Base-by-base conservation (phyloP, 805 yeast genomes). In the Starmerella asiatica region DNA sequence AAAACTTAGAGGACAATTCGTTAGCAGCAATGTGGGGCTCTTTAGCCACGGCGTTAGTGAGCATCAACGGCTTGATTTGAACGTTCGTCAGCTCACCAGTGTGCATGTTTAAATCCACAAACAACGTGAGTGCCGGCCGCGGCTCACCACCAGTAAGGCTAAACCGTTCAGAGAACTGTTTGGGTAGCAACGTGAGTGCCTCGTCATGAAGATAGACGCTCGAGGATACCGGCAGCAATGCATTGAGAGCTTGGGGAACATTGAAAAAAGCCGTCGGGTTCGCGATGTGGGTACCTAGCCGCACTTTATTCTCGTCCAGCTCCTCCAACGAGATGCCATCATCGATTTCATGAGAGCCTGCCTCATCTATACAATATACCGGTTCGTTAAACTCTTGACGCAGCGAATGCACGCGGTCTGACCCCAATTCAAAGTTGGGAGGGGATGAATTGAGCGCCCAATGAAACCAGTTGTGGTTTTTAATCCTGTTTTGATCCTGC, bases 261-360 rank as follows among this genome's bases (percentile, higher is more conserved):
- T 43, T 36, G 41, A 82, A 57, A 46, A 68, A 71, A 0, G 94
- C 77, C 0, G 83, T 66, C 0, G 96, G 96, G 56, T 88, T 85
- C 1, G 97, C 96, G 46, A 88, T 73, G 56, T 80, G 94, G 2
- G 84, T 67, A 23, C 77, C 70, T 4, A 86, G 48, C 12, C 53
- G 53, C 3, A 57, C 55, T 3, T 4, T 12, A 7, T 12, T n/a
- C n/a, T 29, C 3, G 14, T n/a, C 32, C 3, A 23, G 5, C 14
- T 15, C 17, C 26, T 38, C 33, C n/a, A 48, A 2, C 1, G 94
- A 73, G 21, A 88, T 67, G 34, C 96, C 98, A 59, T 88, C 98
- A 58, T 88, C 98, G 43, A 91, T 79, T 57, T 91, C 97, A 49
- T 79, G 78, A 0, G 97, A 94, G 31, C 67, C 68, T 3, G 64